Evolutionary conservation across 768 basidiomycete species (phyloP), one percentile per base, ranked within the genome.

Genomic region (Lactarius quietus): DNA sequence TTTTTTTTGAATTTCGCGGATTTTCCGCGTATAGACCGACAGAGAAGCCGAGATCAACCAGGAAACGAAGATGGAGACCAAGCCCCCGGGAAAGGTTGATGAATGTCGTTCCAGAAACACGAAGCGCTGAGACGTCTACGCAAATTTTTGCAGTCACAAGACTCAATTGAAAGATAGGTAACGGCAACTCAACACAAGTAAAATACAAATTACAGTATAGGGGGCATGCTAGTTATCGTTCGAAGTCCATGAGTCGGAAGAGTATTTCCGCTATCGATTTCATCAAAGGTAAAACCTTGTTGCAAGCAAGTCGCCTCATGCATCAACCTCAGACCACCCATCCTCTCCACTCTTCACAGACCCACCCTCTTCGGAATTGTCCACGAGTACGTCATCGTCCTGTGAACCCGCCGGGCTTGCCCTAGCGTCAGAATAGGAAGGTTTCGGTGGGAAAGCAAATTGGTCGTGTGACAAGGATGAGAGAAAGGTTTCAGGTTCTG

Each of bases 251-350:
- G 23, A 15, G 12, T n/a, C 43, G 43, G 43, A 8, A 43, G 43
- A 43, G 9, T 51, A 26, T 51, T 26, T 14, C 26, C 26, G 23
- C 26, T 28, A 51, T 15, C 26, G 2, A 51, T 15, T 48, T 48
- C 26, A 28, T 57, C 33, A 7, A 26, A 23, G 9, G n/a, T 29
- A 28, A 28, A 33, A 51, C 17, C 0, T 26, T 14, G n/a, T n/a
- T n/a, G n/a, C n/a, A n/a, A n/a, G n/a, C n/a, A 0, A 48, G 0
- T 17, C 38, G 29, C 35, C 26, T 62, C 35, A 66, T 1, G 56
- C 61, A 41, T 66, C 48, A 12, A 62, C 51, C 29, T 66, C 61
- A 10, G 65, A 59, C 65, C 65, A 66, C 20, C 48, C 65, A 9
- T 66, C 65, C 3, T 62, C 61, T 12, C 29, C 65, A 5, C 48